A percentile compares a stretch with the other conserved stretches of the same genome.
Conservation (phyloP, 2,329 filamentous ascomycete genomes). For the Sarocladium kiliense region DNA sequence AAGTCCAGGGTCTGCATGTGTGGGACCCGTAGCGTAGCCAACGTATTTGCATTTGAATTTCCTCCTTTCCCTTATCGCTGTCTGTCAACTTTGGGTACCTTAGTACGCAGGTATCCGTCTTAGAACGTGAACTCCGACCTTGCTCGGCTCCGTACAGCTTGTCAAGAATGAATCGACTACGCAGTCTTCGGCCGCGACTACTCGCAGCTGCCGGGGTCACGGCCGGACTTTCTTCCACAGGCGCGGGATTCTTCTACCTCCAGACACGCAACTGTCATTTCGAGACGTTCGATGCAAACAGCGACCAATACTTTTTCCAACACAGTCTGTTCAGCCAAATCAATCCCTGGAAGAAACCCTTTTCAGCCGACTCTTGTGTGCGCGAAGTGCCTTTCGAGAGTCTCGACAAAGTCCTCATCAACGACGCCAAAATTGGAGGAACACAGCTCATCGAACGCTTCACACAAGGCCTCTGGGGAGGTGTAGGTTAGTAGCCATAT, state of each 20-base stretch:
- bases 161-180: neutral
- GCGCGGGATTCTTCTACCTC: neutral
- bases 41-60: too few species aligned
- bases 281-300: neutral
- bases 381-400: neutral
- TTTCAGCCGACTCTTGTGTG: neutral
- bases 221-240: neutral
- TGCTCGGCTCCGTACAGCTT: too few species aligned
- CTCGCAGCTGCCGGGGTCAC: neutral
- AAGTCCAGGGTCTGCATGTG: too few species aligned
- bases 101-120: too few species aligned
- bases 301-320: neutral
- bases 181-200: neutral
- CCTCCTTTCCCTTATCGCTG: too few species aligned
- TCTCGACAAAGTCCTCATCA: neutral
- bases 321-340: neutral
- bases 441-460: conserved; percentile 2
- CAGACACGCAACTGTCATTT: neutral
- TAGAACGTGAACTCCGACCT: too few species aligned
- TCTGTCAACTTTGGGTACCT: too few species aligned
- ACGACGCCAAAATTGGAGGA: neutral
- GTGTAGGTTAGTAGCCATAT: neutral
- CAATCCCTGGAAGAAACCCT: neutral
- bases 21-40: too few species aligned
- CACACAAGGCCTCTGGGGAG: neutral